Percentiles rank a stretch among this genome's conserved stretches.
phyloP scores from a whole-genome alignment of 257 asterid genomes.

The Mentha longifolia region DNA sequence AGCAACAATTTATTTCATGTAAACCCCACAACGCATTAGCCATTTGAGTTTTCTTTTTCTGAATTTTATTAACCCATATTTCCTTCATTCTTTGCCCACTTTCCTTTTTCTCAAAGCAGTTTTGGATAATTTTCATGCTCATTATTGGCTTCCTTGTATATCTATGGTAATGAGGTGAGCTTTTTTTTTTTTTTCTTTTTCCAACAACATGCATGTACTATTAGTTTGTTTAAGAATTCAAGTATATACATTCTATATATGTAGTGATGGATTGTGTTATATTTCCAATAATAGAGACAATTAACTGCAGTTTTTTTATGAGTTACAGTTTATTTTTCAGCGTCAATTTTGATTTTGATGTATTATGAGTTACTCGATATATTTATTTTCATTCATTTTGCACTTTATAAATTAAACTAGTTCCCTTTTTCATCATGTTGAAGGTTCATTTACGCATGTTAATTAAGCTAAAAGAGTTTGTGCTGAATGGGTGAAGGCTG shows the following conservation, averaged over 20 bases:
- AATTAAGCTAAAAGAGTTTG: constrained; percentile 25
- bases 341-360: too few species aligned
- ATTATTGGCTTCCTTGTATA: constrained; percentile 7
- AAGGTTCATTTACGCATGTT: neutral
- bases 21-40: constrained; percentile 51
- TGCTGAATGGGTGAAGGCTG: constrained; percentile 33
- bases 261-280: too few species aligned
- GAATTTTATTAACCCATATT: neutral
- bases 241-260: neutral
- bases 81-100: neutral
- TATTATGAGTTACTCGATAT: neutral
- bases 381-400: too few species aligned
- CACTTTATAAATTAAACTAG: too few species aligned
- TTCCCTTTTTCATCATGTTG: neutral
- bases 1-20: constrained; percentile 44
- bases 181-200: too few species aligned
- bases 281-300: neutral
- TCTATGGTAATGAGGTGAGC: too few species aligned
- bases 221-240: constrained; percentile 7
- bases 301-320: too few species aligned
- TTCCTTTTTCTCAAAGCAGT: constrained; percentile 32
- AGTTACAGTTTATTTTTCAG: too few species aligned
- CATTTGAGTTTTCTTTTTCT: too few species aligned
- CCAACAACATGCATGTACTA: neutral
- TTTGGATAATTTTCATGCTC: constrained; percentile 39